Evolutionary conservation across 1,284 basidiomycete species (phyloP), one percentile per base, ranked within the genome.

Genomic region (Neotropicomus parvogracilis): DNA sequence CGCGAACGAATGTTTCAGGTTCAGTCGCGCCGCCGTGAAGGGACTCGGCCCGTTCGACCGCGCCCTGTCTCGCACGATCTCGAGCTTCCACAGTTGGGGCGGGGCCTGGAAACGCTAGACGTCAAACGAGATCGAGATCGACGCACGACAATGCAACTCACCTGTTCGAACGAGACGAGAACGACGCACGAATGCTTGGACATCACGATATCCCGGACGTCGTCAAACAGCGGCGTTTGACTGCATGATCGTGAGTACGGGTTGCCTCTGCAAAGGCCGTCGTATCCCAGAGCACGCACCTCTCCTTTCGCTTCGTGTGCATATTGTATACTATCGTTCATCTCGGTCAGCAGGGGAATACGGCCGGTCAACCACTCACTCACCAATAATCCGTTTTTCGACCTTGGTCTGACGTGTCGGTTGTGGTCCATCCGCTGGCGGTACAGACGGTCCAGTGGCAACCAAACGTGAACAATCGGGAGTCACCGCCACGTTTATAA

Each of bases 61-160:
- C 9, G 60, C 50, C 19, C 47, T 73, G 63, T 81, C 79, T 52
- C 78, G 81, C 33, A 87, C 70, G 20, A 78, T 62, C 38, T 88
- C 85, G 35, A 90, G 65, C 62, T 80, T 84, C 86, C 87, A 90
- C 3, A 89, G 70, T 63, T 89, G 86, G 0, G 88, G 87, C 12
- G 86, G 78, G 1, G 83, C 80, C 85, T 88, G 34, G 24, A 34
- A 10, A 14, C 6, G 12, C 9, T 20, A n/a, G 10, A 8, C 6
- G 13, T 14, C n/a, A 11, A 27, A 26, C 2, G 11, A 21, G 26
- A 24, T 10, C 3, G 16, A n/a, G 11, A 19, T 17, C n/a, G 10
- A n/a, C 9, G n/a, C 6, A 10, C 1, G 7, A 29, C 13, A 49
- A 16, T 44, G 24, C 9, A 46, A 35, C 54, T 21, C 32, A 81